Conservation (phyloP, 1,139 yeast species). For the Lizanozyma gosingica region DNA sequence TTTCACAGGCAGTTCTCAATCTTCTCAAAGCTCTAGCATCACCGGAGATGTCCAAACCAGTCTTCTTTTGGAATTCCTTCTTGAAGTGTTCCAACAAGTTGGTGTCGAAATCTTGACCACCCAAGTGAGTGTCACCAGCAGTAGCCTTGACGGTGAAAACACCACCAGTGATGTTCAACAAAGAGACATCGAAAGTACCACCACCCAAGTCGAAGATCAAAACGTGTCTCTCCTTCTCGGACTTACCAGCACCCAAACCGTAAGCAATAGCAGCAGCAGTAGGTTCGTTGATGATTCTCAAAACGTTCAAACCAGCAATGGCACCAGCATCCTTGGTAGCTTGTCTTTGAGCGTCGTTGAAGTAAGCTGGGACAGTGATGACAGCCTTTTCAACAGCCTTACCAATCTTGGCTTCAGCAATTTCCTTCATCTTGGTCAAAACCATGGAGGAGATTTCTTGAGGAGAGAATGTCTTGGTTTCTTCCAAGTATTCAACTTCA, state of each 20-base stretch:
- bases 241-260: conserved; percentile 21
- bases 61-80: conserved; percentile 78
- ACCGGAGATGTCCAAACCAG: conserved; percentile 62
- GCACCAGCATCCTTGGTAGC: conserved; percentile 44
- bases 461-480: conserved; percentile 15
- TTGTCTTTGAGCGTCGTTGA: conserved; percentile 43
- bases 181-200: conserved; percentile 41
- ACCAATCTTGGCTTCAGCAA: conserved; percentile 39
- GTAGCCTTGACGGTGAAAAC: conserved; percentile 18
- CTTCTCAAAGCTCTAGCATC: conserved; percentile 83
- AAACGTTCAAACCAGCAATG: conserved; percentile 41
- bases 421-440: conserved; percentile 35
- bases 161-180: conserved; percentile 16
- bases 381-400: conserved; percentile 36
- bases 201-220: conserved; percentile 44
- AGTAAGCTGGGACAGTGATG: conserved; percentile 43
- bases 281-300: conserved; percentile 43
- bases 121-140: conserved; percentile 20
- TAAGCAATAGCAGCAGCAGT: conserved; percentile 45
- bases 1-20: conserved; percentile 86
- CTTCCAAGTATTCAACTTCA: conserved; percentile 16
- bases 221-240: conserved; percentile 23
- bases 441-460: conserved; percentile 18
- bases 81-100: conserved; percentile 72
- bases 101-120: conserved; percentile 60